These are phyloP conservation scores for Aspergillus carbonarius DNA, from an alignment of 2,329 filamentous ascomycete genomes.

Conservation along the genomic window DNA sequence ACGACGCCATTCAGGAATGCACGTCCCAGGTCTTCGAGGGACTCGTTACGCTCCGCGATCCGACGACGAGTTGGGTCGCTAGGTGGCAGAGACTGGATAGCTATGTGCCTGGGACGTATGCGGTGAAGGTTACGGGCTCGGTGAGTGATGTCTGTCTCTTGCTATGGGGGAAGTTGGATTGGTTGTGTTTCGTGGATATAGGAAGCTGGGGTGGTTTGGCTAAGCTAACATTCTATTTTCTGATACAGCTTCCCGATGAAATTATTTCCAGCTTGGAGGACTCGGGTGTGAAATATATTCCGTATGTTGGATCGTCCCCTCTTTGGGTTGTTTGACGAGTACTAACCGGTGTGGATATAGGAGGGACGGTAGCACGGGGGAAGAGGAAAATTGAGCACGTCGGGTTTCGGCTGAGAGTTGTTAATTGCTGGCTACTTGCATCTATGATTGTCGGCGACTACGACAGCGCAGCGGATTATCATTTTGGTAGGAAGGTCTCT, in stretches of 20 bases:
- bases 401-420: background rate
- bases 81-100: conserved; percentile 90
- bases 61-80: conserved; percentile 88
- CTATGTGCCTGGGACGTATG: conserved; percentile 88
- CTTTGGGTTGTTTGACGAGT: background rate
- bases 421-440: background rate
- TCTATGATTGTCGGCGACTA: background rate
- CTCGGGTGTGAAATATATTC: conserved; percentile 61
- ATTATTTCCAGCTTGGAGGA: conserved; percentile 57
- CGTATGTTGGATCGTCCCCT: conserved; percentile 41
- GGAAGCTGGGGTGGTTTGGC: background rate
- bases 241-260: conserved; percentile 54
- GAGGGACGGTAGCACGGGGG: conserved; percentile 48
- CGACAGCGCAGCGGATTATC: background rate
- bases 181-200: background rate
- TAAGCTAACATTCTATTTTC: background rate
- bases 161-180: background rate
- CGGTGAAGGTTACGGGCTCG: conserved; percentile 87
- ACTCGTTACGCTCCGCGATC: conserved; percentile 79
- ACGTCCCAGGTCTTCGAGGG: conserved; percentile 97
- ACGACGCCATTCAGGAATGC: conserved; percentile 84
- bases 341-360: conserved; percentile 21
- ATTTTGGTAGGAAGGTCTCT: background rate
- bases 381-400: conserved; percentile 40
- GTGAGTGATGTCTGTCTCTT: conserved; percentile 40